Conservation (phyloP, 2,329 filamentous ascomycete genomes). For the Aspergillus brunneoviolaceus region DNA sequence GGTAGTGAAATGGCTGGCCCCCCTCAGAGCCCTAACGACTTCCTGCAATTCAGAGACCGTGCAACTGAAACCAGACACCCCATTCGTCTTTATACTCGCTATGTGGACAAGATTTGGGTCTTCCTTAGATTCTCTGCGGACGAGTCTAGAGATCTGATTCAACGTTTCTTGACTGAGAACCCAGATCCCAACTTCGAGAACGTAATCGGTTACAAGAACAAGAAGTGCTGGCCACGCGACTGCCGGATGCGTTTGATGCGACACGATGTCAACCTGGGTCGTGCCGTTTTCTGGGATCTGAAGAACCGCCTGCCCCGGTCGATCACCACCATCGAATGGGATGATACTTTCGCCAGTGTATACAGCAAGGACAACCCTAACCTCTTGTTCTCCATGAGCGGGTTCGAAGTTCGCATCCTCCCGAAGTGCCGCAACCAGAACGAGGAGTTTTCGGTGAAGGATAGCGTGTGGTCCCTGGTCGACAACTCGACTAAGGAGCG, state of each 20-base stretch:
- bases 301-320: slow-evolving; percentile 95
- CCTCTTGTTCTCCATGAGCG: slow-evolving; percentile 93
- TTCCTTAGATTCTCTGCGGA: slow-evolving; percentile 93
- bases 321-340: slow-evolving; percentile 97
- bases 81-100: slow-evolving; percentile 94
- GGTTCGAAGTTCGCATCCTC: slow-evolving; percentile 93
- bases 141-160: slow-evolving; percentile 92
- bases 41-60: slow-evolving; percentile 91
- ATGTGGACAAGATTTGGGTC: slow-evolving; percentile 98
- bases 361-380: slow-evolving; percentile 99
- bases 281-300: slow-evolving; percentile 97
- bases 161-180: slow-evolving; percentile 96
- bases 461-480: slow-evolving; percentile 96
- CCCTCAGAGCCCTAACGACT: slow-evolving; percentile 91
- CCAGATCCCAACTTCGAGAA: slow-evolving; percentile 99
- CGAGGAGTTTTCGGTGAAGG: slow-evolving; percentile 95
- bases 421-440: slow-evolving; percentile 94
- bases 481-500: slow-evolving; percentile 96
- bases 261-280: slow-evolving; percentile 95
- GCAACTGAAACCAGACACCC: slow-evolving; percentile 91
- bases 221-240: slow-evolving; percentile 98
- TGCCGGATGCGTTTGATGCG: slow-evolving; percentile 98
- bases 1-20: slow-evolving; percentile 98
- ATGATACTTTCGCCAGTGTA: slow-evolving; percentile 96
- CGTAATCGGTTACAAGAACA: slow-evolving; percentile 97